These are phyloP conservation scores for Chalciporus pseudorubinellus DNA, from an alignment of 768 basidiomycete species.

Conservation along the genomic window DNA sequence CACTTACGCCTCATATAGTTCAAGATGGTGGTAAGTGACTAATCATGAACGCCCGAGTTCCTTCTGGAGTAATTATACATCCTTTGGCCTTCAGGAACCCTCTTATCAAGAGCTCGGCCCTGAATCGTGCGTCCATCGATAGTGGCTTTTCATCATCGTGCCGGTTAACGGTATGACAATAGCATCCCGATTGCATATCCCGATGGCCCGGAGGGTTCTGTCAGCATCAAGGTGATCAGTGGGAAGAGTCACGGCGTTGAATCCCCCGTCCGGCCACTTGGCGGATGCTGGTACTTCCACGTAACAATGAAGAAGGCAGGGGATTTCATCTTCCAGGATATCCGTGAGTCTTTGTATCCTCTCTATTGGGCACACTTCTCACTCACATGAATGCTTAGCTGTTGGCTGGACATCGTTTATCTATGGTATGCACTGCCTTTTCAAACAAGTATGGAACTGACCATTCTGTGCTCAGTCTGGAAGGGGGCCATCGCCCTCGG, in stretches of 20 bases:
- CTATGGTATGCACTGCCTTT: constrained; percentile 56
- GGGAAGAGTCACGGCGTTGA: constrained; percentile 84
- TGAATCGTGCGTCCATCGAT: constrained; percentile 43
- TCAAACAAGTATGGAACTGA: neutral
- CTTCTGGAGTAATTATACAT: neutral
- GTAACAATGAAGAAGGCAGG: constrained; percentile 62
- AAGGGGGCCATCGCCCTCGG: constrained; percentile 65
- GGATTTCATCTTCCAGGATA: constrained; percentile 68
- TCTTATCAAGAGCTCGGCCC: constrained; percentile 81
- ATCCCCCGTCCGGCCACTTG: constrained; percentile 86
- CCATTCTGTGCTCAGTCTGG: constrained; percentile 24
- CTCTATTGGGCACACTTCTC: neutral
- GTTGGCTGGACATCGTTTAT: constrained; percentile 88
- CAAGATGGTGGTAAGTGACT: constrained; percentile 66
- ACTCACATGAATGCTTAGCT: constrained; percentile 40
- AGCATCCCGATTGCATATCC: constrained; percentile 78
- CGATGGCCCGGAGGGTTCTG: constrained; percentile 60
- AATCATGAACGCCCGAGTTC: neutral
- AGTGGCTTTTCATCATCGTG: neutral
- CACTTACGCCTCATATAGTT: constrained; percentile 38
- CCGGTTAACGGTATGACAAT: constrained; percentile 5
- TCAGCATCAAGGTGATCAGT: constrained; percentile 81
- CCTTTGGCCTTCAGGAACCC: constrained; percentile 50
- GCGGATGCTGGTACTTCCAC: constrained; percentile 94
- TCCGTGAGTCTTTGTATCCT: constrained; percentile 52